Conservation (phyloP, 345 rosid genomes). For the Hibiscus trionum region DNA sequence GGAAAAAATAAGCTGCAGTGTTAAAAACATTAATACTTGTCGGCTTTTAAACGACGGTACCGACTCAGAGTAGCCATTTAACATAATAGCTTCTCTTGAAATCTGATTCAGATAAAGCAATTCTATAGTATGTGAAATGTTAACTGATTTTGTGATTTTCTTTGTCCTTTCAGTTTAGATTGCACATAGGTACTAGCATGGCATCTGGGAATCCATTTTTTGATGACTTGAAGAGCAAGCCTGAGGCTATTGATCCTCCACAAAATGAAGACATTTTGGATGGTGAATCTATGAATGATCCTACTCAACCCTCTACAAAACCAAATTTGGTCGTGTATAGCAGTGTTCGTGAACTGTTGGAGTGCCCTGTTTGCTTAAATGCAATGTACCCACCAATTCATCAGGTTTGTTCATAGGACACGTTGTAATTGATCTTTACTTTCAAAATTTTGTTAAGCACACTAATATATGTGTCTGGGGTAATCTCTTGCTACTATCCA, state of each 20-base stretch:
- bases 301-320: conserved; percentile 40
- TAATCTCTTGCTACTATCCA: background rate
- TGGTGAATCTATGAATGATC: conserved; percentile 47
- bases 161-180: background rate
- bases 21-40: background rate
- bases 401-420: conserved; percentile 41
- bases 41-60: background rate
- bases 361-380: conserved; percentile 81
- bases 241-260: conserved; percentile 70
- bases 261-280: conserved; percentile 43
- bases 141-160: background rate
- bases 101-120: background rate
- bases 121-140: background rate
- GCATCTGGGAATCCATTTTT: conserved; percentile 48
- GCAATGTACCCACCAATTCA: conserved; percentile 90
- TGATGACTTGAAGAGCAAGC: conserved; percentile 49
- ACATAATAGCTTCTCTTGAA: background rate
- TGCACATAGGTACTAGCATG: conserved; percentile 24
- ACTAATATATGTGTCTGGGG: background rate
- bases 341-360: conserved; percentile 73
- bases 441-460: background rate
- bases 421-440: background rate
- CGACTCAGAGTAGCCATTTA: background rate
- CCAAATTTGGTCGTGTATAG: conserved; percentile 56
- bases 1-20: background rate